phyloP scores from a whole-genome alignment of 129 eudicot species.

The Helichrysum umbraculigerum region DNA sequence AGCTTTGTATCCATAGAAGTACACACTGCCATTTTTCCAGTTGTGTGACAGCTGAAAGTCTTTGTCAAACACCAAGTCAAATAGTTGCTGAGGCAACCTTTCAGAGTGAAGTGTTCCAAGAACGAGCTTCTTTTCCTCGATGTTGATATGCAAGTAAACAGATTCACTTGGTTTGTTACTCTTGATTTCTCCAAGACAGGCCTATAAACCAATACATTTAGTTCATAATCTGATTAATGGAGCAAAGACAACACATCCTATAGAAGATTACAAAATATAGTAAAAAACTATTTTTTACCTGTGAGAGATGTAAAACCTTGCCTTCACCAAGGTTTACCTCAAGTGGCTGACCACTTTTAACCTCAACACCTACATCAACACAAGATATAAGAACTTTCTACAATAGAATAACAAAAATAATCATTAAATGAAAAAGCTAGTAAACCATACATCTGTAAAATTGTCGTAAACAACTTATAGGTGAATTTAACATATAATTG shows the following conservation, averaged over 20 bases:
- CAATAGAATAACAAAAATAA: background rate
- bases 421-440: background rate
- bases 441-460: no score
- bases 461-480: background rate
- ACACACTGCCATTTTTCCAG: constrained; percentile 75
- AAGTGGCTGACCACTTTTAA: constrained; percentile 57
- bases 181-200: constrained; percentile 69
- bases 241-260: background rate
- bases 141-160: constrained; percentile 53
- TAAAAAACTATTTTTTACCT: constrained; percentile 36
- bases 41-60: constrained; percentile 73
- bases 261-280: background rate
- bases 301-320: constrained; percentile 81
- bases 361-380: constrained; percentile 58
- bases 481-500: background rate
- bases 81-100: constrained; percentile 65
- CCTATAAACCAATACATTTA: constrained; percentile 37
- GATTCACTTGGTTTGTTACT: constrained; percentile 53
- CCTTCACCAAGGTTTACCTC: constrained; percentile 52
- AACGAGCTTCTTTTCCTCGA: constrained; percentile 62
- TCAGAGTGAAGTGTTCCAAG: constrained; percentile 72
- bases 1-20: constrained; percentile 74
- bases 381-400: background rate
- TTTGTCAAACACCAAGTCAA: constrained; percentile 81
- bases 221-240: background rate